Base-by-base conservation (phyloP, 108 stramenopile species). In the Cyclotella atomus region DNA sequence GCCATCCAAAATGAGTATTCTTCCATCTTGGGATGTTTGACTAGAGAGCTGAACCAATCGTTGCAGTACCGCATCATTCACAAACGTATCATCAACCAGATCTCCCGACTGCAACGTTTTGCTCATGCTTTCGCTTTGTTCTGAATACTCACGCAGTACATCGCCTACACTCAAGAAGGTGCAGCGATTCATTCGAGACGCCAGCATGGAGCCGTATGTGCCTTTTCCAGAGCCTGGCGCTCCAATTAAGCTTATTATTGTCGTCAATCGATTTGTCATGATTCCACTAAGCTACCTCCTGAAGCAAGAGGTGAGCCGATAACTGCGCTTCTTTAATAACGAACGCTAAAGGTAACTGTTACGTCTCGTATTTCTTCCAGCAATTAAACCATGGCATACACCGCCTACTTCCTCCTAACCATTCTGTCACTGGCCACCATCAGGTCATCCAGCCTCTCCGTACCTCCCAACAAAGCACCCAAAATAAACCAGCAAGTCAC, bases 131-230 rank as follows among this genome's bases (percentile, higher is more conserved):
- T 83, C 35, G 53, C 79, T 73, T 68, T 70, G 19, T 27, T 20
- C 28, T 0, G 73, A 47, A 63, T 69, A 49, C 10, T 83, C 79
- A 44, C 88, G 71, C 29, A 95, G 60, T 2, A 95, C 59, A 46
- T 89, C 84, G 36, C 88, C 87, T 25, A 84, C 86, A 50, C 85
- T 87, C 5, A 92, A 32, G 30, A 92, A 70, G 27, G 91, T 34
- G 20, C 47, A 43, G 32, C 73, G 66, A 16, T 34, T 44, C 43
- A 68, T 67, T 44, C 79, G 64, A 21, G 66, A 45, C 27, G 79
- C 67, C 35, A 80, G 50, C 30, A 80, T 65, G 16, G 68, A 57
- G 16, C 75, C 75, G 32, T 76, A 76, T 3, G 68, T 68, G 6
- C 75, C 75, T 49, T 76, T 71, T 12, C 70, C 70, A 1, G 59